Evolutionary conservation across 2,329 filamentous ascomycete species (phyloP), one percentile per base, ranked within the genome.

Genomic region (Blastomyces emzantsi): DNA sequence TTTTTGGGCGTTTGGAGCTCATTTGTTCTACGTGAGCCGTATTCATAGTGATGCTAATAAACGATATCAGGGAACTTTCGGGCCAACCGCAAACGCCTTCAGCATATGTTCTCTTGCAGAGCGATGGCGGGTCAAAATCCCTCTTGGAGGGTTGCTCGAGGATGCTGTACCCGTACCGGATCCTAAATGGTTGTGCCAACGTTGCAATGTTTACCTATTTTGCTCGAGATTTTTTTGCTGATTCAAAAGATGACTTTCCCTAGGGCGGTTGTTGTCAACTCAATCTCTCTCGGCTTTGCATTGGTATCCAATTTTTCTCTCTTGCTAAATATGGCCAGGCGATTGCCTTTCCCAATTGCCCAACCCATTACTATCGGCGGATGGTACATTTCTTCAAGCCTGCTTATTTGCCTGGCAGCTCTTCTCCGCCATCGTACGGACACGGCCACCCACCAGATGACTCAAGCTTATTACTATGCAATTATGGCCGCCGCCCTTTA

Each of bases 341-440:
- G 82, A 15, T 69, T 86, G 11, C 74, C 76, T 0, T 86, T 86
- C 69, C 74, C 76, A 4, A 74, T 85, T 33, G 83, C 83, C 0
- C 84, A 86, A 68, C 81, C 84, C 0, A 82, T 86, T 54, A 85
- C 83, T 0, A 84, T 86, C 43, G 68, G 80, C n/a, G 83, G 83
- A n/a, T 86, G 83, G 74, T 80, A 82, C 57, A 67, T 83, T 2
- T 78, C 83, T 15, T 82, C 82, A 0, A 65, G 81, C 4, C 75
- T 86, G 1, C 75, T 87, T 39, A 81, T 85, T 36, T 77, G 76
- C 3, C 77, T 85, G 11, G 77, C 85, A 3, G 72, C 76, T 19
- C 77, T 80, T 6, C 78, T 81, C 13, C 78, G 78, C 0, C 69
- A 71, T n/a, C 36, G 64, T 19, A 76, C 78, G 8, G 72, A 76